A percentile compares a stretch with the other conserved stretches of the same genome.
Evolutionary conservation across 306 rosid genomes (phyloP).

Genomic region (Trifolium subterraneum): DNA sequence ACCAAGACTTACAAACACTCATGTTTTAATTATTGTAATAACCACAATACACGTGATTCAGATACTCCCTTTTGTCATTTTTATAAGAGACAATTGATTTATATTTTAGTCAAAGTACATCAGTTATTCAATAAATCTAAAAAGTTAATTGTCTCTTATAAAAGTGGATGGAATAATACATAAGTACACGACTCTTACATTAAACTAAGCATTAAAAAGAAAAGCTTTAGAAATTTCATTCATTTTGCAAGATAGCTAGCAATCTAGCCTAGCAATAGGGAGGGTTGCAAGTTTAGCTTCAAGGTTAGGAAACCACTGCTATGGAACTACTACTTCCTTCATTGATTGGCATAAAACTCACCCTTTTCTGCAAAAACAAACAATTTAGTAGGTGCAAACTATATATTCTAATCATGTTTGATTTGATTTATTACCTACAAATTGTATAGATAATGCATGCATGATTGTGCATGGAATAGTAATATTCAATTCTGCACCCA

Average conservation of each 20-base stretch:
- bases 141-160: too few relatives aligned
- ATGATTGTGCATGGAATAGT: constrained; percentile 14
- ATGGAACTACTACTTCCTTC: constrained; percentile 62
- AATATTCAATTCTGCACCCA: constrained; percentile 17
- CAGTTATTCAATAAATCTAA: too few relatives aligned
- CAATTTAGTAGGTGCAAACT: constrained; percentile 3
- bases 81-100: too few relatives aligned
- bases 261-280: neutral
- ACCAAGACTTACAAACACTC: constrained; percentile 22
- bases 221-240: constrained; percentile 3
- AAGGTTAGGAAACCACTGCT: constrained; percentile 54
- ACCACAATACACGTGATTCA: neutral
- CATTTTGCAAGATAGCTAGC: neutral
- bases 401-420: constrained; percentile 25
- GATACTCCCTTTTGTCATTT: too few relatives aligned
- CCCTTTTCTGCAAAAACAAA: constrained; percentile 72
- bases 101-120: too few relatives aligned
- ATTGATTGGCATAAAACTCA: constrained; percentile 69
- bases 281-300: constrained; percentile 21
- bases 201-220: constrained; percentile 1
- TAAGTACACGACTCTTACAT: constrained; percentile 4
- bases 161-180: too few relatives aligned
- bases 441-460: constrained; percentile 22
- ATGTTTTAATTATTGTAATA: constrained; percentile 23
- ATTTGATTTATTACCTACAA: constrained; percentile 2